Conservation (phyloP, 2,329 filamentous ascomycete species). For the Ophiobolus disseminans region DNA sequence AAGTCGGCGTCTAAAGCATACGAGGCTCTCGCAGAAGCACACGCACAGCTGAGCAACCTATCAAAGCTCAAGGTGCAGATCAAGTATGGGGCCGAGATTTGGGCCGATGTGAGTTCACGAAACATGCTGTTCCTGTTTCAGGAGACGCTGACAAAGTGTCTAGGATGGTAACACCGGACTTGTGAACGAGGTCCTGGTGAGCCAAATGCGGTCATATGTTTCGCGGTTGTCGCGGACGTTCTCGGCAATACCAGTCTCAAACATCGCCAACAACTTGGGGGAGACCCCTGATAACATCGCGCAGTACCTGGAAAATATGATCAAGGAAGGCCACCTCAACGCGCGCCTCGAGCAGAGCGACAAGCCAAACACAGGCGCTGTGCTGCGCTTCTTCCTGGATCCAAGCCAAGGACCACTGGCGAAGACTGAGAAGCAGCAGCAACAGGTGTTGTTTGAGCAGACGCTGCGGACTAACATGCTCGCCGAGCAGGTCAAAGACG, state of each 20-base stretch:
- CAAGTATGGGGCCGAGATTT: slow-evolving; percentile 65
- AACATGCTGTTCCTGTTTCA: slow-evolving; percentile 17
- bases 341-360: slow-evolving; percentile 58
- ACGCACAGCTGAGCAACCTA: slow-evolving; percentile 59
- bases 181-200: slow-evolving; percentile 70
- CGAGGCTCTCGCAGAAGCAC: slow-evolving; percentile 71
- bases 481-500: slow-evolving; percentile 59
- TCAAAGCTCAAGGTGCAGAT: slow-evolving; percentile 69
- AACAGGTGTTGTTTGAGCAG: slow-evolving; percentile 57
- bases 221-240: slow-evolving; percentile 77
- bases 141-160: slow-evolving; percentile 24
- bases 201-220: slow-evolving; percentile 79
- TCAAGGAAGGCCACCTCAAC: slow-evolving; percentile 58
- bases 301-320: slow-evolving; percentile 61
- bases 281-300: slow-evolving; percentile 59
- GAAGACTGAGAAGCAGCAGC: slow-evolving; percentile 50
- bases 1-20: slow-evolving; percentile 72
- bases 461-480: slow-evolving; percentile 59
- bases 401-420: slow-evolving; percentile 46
- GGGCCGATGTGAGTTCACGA: slow-evolving; percentile 60
- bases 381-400: slow-evolving; percentile 61
- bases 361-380: slow-evolving; percentile 49
- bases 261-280: slow-evolving; percentile 60
- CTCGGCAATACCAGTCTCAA: slow-evolving; percentile 64
- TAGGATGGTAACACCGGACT: slow-evolving; percentile 77